These are phyloP conservation scores for Lenzites betulinus DNA, from an alignment of 768 basidiomycete species.

Conservation along the genomic window DNA sequence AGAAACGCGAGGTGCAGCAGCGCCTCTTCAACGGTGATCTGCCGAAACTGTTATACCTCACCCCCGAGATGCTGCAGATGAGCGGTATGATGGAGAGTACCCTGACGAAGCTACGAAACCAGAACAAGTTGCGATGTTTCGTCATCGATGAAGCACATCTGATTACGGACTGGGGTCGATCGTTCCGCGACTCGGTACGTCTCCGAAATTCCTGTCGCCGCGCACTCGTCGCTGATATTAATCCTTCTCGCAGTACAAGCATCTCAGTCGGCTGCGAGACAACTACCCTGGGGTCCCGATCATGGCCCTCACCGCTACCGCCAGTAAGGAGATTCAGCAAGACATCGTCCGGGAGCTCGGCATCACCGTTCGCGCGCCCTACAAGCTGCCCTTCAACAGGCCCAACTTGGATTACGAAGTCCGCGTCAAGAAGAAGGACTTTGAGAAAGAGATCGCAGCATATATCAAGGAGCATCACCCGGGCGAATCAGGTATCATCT, in stretches of 20 bases:
- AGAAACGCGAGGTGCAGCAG: conserved; percentile 44
- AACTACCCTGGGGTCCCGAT: conserved; percentile 83
- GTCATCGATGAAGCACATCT: conserved; percentile 98
- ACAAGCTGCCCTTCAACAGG: conserved; percentile 90
- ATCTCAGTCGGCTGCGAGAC: conserved; percentile 65
- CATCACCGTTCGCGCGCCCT: conserved; percentile 56
- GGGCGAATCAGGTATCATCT: conserved; percentile 78
- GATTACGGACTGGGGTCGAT: conserved; percentile 92
- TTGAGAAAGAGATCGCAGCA: conserved; percentile 58
- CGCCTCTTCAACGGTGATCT: conserved; percentile 47
- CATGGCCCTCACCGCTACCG: conserved; percentile 97
- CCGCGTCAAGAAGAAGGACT: conserved; percentile 45
- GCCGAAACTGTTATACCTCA: conserved; percentile 80
- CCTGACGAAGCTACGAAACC: conserved; percentile 57
- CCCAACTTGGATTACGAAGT: conserved; percentile 84
- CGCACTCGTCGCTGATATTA: neutral
- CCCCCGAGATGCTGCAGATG: conserved; percentile 84
- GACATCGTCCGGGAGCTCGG: conserved; percentile 78
- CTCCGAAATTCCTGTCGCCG: neutral
- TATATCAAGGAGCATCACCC: conserved; percentile 65
- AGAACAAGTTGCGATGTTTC: conserved; percentile 74
- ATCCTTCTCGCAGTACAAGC: conserved; percentile 56
- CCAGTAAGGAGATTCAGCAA: conserved; percentile 71
- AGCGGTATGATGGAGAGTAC: conserved; percentile 57
- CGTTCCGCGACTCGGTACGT: conserved; percentile 83